Evolutionary conservation across 2,329 filamentous ascomycete species (phyloP).

Genomic region (Pseudonectria buxi): DNA sequence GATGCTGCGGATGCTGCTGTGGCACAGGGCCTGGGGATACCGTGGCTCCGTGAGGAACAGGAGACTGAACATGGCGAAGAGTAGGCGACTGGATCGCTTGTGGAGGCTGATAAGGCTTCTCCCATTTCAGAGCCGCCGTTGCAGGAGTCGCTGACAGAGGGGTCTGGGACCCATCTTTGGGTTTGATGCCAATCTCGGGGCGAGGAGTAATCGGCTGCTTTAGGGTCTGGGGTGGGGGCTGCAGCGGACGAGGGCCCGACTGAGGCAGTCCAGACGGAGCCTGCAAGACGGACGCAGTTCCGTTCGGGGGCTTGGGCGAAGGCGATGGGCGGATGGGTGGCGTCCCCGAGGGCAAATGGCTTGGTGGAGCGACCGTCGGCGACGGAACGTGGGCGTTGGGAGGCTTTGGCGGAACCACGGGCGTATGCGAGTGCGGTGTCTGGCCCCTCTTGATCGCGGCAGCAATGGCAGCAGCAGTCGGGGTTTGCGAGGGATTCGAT

Average conservation of each 20-base stretch:
- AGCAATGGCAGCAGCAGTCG: constrained; percentile 13
- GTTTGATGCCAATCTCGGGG: constrained; percentile 26
- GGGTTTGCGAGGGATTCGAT: constrained; percentile 16
- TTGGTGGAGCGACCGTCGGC: constrained; percentile 22
- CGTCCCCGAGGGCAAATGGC: constrained; percentile 21
- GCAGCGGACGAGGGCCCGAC: constrained; percentile 25
- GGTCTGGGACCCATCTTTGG: constrained; percentile 20
- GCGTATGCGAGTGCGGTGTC: constrained; percentile 26
- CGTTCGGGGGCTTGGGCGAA: constrained; percentile 25
- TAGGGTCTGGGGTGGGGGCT: constrained; percentile 24
- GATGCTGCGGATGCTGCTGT: constrained; percentile 13
- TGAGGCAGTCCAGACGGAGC: constrained; percentile 28
- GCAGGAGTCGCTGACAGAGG: constrained; percentile 17
- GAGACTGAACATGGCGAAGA: constrained; percentile 20
- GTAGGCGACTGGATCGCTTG: constrained; percentile 18
- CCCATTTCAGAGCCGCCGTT: constrained; percentile 31
- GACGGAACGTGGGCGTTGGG: constrained; percentile 15
- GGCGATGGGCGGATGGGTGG: constrained; percentile 23
- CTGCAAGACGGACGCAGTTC: constrained; percentile 29
- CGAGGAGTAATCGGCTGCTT: constrained; percentile 28
- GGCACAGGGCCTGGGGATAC: constrained; percentile 14
- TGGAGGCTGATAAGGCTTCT: constrained; percentile 35
- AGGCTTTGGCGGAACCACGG: constrained; percentile 30
- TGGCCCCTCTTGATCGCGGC: constrained; percentile 21
- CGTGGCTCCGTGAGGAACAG: constrained; percentile 15